Percentiles rank a stretch among this genome's conserved stretches.
Conservation (phyloP, 495 filamentous ascomycete genomes). For the Penicillium paxilli region DNA sequence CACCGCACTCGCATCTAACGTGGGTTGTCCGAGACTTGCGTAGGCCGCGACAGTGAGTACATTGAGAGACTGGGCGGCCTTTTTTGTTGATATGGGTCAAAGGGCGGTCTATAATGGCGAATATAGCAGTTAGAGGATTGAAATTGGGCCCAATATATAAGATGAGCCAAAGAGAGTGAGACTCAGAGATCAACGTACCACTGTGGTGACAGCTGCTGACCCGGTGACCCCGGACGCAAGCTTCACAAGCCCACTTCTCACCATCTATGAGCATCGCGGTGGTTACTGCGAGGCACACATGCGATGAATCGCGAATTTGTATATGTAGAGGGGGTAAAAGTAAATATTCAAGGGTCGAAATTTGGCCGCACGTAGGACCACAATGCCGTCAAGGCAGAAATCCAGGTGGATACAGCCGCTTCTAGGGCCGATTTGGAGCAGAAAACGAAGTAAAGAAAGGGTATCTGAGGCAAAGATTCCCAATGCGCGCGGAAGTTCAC, state of each 20-base stretch:
- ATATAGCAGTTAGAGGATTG: constrained; percentile 8
- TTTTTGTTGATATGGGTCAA: constrained; percentile 98
- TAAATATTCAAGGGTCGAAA: constrained; percentile 8
- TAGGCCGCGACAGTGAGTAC: constrained; percentile 91
- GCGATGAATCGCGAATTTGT: constrained; percentile 44
- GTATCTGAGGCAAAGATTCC: constrained; percentile 40
- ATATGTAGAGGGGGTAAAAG: constrained; percentile 12
- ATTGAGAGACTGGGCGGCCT: constrained; percentile 97
- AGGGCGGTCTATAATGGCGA: constrained; percentile 67
- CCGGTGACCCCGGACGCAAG: constrained; percentile 89
- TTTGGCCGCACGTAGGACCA: constrained; percentile 28
- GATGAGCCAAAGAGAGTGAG: constrained; percentile 10
- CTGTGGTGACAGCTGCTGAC: constrained; percentile 92
- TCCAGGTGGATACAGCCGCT: constrained; percentile 22
- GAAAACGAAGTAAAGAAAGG: constrained; percentile 36
- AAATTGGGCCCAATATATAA: background rate
- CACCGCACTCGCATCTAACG: constrained; percentile 95
- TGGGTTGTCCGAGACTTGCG: constrained; percentile 97
- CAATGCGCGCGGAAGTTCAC: constrained; percentile 41
- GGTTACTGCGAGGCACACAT: constrained; percentile 46
- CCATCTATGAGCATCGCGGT: constrained; percentile 77
- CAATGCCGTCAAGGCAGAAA: constrained; percentile 47
- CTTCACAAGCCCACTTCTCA: constrained; percentile 91
- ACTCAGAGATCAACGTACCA: constrained; percentile 67
- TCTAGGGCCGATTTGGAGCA: constrained; percentile 30